These are phyloP conservation scores for Onygenales sp. DNA, from an alignment of 2,329 filamentous ascomycete species.

Conservation along the genomic window DNA sequence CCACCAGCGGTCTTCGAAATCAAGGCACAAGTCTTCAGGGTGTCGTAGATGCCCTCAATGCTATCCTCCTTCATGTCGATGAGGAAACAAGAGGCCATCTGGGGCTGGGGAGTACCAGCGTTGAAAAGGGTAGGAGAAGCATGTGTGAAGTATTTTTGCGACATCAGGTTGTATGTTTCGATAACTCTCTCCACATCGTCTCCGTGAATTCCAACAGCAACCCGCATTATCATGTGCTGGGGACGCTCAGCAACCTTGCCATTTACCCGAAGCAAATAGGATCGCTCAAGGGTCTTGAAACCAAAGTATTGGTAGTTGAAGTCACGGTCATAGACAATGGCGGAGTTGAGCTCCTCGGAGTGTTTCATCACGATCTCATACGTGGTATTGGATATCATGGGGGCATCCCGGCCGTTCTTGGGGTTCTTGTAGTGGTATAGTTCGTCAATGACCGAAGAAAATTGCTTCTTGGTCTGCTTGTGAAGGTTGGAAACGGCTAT, in stretches of 20 bases:
- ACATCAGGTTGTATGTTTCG: constrained; percentile 99
- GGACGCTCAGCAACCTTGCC: constrained; percentile 95
- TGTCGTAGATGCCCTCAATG: constrained; percentile 98
- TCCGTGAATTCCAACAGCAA: constrained; percentile 92
- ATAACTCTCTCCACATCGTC: constrained; percentile 89
- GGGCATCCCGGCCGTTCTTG: constrained; percentile 70
- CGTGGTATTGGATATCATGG: constrained; percentile 89
- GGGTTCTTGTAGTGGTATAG: constrained; percentile 95
- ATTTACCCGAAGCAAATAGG: constrained; percentile 89
- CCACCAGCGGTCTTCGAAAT: constrained; percentile 99
- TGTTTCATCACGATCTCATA: constrained; percentile 94
- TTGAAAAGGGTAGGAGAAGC: constrained; percentile 98
- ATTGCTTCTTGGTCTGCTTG: constrained; percentile 99
- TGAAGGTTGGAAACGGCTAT: constrained; percentile 99
- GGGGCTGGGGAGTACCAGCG: constrained; percentile 85
- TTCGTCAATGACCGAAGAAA: constrained; percentile 88
- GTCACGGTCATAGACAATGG: constrained; percentile 97
- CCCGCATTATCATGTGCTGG: constrained; percentile 99
- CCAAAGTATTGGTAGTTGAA: constrained; percentile 99
- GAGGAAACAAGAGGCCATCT: constrained; percentile 96
- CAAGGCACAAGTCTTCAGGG: constrained; percentile 97
- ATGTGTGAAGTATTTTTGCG: constrained; percentile 96
- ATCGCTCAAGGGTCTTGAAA: constrained; percentile 98
- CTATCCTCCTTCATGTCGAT: constrained; percentile 99
- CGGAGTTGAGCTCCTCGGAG: constrained; percentile 94